These are phyloP conservation scores for Salmacisia buchloeana DNA, from an alignment of 1,284 basidiomycete species.

Conservation along the genomic window DNA sequence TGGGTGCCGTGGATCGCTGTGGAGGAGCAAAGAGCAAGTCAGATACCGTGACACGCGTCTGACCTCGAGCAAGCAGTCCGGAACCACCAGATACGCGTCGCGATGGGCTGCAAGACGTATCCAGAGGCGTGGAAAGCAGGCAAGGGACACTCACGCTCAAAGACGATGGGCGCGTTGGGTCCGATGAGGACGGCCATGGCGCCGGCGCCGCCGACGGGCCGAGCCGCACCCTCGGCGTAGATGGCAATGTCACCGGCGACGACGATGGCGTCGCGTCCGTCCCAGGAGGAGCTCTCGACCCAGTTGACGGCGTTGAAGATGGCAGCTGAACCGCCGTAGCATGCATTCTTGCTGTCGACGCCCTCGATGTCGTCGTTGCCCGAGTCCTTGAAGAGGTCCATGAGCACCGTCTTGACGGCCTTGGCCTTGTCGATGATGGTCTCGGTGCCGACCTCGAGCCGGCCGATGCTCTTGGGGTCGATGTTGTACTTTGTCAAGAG, in stretches of 20 bases:
- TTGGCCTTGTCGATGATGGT: slow-evolving; percentile 99
- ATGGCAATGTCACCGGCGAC: slow-evolving; percentile 97
- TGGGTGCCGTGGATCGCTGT: slow-evolving; percentile 90
- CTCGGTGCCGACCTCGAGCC: slow-evolving; percentile 96
- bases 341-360: slow-evolving; percentile 98
- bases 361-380: slow-evolving; percentile 98
- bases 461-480: slow-evolving; percentile 91
- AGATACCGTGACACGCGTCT: slow-evolving; percentile 1
- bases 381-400: slow-evolving; percentile 87
- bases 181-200: slow-evolving; percentile 92
- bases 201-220: slow-evolving; percentile 94
- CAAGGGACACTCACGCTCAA: slow-evolving; percentile 80
- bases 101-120: not conserved
- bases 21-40: not conserved
- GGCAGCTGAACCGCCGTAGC: slow-evolving; percentile 96
- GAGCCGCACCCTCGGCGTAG: slow-evolving; percentile 90
- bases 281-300: slow-evolving; percentile 95
- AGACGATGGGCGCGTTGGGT: slow-evolving; percentile 85
- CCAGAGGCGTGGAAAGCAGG: not conserved
- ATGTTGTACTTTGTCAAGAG: slow-evolving; percentile 92
- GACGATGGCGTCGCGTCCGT: slow-evolving; percentile 93
- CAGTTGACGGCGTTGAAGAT: slow-evolving; percentile 91
- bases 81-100: not conserved
- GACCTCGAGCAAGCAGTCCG: not conserved
- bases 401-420: slow-evolving; percentile 95